These are phyloP conservation scores for Claviceps humidiphila DNA, from an alignment of 2,329 filamentous ascomycete genomes.

Conservation along the genomic window DNA sequence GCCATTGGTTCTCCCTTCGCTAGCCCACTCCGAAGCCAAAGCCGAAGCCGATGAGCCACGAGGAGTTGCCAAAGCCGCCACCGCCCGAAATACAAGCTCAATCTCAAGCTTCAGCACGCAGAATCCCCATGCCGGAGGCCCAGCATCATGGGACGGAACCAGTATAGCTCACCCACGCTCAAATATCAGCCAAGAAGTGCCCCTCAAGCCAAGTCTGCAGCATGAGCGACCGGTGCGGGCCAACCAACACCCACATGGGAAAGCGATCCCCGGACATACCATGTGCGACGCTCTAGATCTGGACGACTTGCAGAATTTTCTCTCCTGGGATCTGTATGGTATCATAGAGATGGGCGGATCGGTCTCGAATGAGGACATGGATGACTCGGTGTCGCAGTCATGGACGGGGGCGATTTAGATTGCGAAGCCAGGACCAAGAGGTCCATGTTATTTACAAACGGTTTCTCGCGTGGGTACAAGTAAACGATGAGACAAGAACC, in stretches of 20 bases:
- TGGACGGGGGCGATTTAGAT: conserved; percentile 13
- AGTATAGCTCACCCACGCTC: conserved; percentile 15
- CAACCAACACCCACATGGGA: conserved; percentile 9
- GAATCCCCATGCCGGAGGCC: conserved; percentile 9
- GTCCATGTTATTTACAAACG: no score
- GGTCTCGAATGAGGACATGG: conserved; percentile 21
- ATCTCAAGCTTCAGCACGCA: conserved; percentile 11
- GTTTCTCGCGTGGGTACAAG: no score
- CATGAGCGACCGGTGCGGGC: conserved; percentile 22
- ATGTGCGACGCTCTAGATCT: conserved; percentile 25
- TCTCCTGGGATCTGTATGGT: conserved; percentile 28
- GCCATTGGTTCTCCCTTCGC: conserved; percentile 12
- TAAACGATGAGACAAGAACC: no score
- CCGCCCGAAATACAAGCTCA: no score
- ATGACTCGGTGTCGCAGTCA: conserved; percentile 19
- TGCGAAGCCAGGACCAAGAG: neutral
- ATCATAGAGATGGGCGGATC: conserved; percentile 27
- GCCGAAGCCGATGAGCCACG: neutral
- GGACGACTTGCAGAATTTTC: conserved; percentile 24
- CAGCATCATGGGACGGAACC: conserved; percentile 15
- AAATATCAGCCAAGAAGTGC: conserved; percentile 12
- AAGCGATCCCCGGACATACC: conserved; percentile 10
- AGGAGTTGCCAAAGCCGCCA: no score
- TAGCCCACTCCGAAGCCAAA: conserved; percentile 8
- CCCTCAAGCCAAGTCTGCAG: conserved; percentile 20